Evolutionary conservation across 805 yeast genomes (phyloP).

Genomic region (Candida ovalis): DNA sequence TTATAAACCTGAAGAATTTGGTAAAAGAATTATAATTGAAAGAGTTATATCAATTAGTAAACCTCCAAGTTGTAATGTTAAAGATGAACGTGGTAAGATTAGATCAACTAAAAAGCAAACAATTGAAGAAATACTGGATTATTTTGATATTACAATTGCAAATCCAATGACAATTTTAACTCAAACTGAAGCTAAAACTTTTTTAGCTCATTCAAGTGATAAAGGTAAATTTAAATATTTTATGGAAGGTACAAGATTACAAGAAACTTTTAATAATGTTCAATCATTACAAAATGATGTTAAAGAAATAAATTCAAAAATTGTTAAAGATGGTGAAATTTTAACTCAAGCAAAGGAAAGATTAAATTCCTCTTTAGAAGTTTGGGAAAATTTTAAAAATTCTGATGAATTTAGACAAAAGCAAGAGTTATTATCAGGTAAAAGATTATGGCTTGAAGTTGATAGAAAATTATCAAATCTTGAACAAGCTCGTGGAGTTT

Average conservation of each 20-base stretch:
- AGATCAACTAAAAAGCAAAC: constrained; percentile 61
- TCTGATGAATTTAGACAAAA: constrained; percentile 38
- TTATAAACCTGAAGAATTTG: constrained; percentile 60
- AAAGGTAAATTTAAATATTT: constrained; percentile 69
- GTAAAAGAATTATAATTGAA: constrained; percentile 65
- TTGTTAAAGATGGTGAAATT: constrained; percentile 33
- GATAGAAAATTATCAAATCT: constrained; percentile 22
- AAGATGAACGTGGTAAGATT: constrained; percentile 45
- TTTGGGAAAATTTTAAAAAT: constrained; percentile 37
- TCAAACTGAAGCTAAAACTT: constrained; percentile 91
- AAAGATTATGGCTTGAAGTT: constrained; percentile 45
- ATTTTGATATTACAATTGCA: constrained; percentile 73
- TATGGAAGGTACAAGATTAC: constrained; percentile 74
- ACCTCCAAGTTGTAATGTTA: constrained; percentile 49
- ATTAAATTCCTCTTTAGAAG: constrained; percentile 39
- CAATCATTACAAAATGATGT: constrained; percentile 39
- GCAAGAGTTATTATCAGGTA: constrained; percentile 42
- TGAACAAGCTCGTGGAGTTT: constrained; percentile 18
- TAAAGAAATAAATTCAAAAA: constrained; percentile 35
- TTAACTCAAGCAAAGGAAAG: constrained; percentile 33
- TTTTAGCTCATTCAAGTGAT: constrained; percentile 73
- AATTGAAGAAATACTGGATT: constrained; percentile 63
- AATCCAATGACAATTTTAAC: constrained; percentile 91
- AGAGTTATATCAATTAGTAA: constrained; percentile 58
- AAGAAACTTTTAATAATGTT: constrained; percentile 58